Conservation (phyloP, 1,284 basidiomycete genomes). For the Taiwanofungus camphoratus region DNA sequence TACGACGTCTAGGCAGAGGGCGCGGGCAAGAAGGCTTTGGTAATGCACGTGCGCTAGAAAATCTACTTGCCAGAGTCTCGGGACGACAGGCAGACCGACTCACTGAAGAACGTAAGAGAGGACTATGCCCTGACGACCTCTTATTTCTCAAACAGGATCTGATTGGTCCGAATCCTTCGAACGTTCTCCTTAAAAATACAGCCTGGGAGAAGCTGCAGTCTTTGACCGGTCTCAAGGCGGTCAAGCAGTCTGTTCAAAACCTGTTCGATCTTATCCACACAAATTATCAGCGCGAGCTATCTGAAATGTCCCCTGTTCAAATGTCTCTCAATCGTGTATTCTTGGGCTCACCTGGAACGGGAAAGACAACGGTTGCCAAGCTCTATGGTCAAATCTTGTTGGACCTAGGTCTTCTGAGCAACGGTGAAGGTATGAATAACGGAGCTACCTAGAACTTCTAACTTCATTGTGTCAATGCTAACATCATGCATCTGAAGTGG, state of each 20-base stretch:
- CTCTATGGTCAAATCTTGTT: conserved; percentile 56
- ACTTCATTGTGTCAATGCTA: no score
- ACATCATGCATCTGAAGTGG: conserved; percentile 38
- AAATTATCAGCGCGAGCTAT: conserved; percentile 56
- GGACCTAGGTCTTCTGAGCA: conserved; percentile 55
- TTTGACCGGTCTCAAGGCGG: conserved; percentile 47
- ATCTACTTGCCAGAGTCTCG: conserved; percentile 38
- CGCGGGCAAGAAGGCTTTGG: conserved; percentile 54
- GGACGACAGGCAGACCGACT: conserved; percentile 50
- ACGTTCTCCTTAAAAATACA: conserved; percentile 37
- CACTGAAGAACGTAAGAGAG: conserved; percentile 32
- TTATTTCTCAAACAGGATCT: conserved; percentile 46
- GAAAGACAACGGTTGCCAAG: conserved; percentile 63
- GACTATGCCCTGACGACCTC: conserved; percentile 41
- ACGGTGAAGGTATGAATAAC: conserved; percentile 51
- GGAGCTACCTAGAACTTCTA: neutral
- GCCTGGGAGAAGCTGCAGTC: conserved; percentile 48
- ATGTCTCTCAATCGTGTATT: conserved; percentile 59
- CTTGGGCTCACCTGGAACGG: conserved; percentile 59
- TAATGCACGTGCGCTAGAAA: conserved; percentile 56
- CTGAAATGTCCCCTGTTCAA: conserved; percentile 45
- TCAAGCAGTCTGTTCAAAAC: conserved; percentile 50
- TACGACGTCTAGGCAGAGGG: conserved; percentile 49
- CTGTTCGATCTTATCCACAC: conserved; percentile 40
- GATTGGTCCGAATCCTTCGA: conserved; percentile 57